These are phyloP conservation scores for Amanita pseudoporphyria DNA, from an alignment of 768 basidiomycete species.

Conservation along the genomic window DNA sequence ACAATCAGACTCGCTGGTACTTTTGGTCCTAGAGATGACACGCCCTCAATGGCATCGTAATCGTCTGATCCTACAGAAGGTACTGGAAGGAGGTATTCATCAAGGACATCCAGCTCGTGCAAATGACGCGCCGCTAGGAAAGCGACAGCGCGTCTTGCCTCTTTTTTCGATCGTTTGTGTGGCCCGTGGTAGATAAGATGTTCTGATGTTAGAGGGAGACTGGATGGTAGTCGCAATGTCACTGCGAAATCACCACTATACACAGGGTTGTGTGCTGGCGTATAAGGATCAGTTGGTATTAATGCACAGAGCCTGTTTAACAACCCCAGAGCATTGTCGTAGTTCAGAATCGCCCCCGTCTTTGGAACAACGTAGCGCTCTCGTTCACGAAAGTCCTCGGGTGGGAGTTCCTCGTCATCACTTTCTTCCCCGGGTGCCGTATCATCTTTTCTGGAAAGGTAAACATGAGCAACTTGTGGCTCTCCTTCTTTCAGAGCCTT, in stretches of 20 bases:
- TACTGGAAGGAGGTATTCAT: conserved; percentile 75
- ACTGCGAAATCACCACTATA: conserved; percentile 52
- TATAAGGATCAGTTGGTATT: conserved; percentile 66
- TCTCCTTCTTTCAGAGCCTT: conserved; percentile 48
- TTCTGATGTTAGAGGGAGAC: conserved; percentile 47
- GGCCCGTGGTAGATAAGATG: conserved; percentile 55
- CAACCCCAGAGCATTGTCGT: conserved; percentile 61
- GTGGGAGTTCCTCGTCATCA: conserved; percentile 28
- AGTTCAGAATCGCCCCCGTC: conserved; percentile 74
- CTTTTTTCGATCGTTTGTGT: conserved; percentile 54
- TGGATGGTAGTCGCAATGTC: conserved; percentile 56
- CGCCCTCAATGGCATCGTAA: conserved; percentile 44
- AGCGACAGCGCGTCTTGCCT: conserved; percentile 76
- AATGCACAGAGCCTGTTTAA: conserved; percentile 71
- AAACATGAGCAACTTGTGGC: conserved; percentile 51
- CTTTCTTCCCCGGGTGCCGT: conserved; percentile 35
- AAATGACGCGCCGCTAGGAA: conserved; percentile 69
- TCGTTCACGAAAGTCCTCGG: conserved; percentile 50
- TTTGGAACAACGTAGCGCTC: conserved; percentile 65
- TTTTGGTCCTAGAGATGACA: conserved; percentile 30
- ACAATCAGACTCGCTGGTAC: conserved; percentile 51
- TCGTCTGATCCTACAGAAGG: conserved; percentile 29
- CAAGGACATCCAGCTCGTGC: conserved; percentile 63
- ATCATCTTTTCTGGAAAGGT: conserved; percentile 43
- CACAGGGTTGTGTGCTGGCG: conserved; percentile 45